Conservation (phyloP, 2,329 filamentous ascomycete genomes). For the Hawksworthiomyces lignivorus region DNA sequence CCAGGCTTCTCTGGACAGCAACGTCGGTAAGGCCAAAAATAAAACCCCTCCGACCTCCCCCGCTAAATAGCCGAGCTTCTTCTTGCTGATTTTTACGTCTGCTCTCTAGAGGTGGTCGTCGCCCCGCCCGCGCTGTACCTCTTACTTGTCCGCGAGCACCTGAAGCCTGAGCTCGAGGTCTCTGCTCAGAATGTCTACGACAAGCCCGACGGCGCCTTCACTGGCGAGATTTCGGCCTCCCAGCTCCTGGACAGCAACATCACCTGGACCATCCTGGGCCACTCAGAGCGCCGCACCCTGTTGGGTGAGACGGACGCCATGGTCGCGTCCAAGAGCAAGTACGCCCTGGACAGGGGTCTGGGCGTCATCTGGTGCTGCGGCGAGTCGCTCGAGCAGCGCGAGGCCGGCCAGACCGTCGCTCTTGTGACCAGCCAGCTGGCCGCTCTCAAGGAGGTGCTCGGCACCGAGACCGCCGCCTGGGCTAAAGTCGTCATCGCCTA, state of each 20-base stretch:
- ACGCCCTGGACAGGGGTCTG: conserved; percentile 77
- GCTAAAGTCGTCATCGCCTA: conserved; percentile 92
- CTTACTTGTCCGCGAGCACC: conserved; percentile 70
- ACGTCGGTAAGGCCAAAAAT: conserved; percentile 46
- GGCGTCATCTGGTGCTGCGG: conserved; percentile 96
- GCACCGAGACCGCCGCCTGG: conserved; percentile 58
- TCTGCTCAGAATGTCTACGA: conserved; percentile 96
- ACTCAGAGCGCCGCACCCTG: conserved; percentile 90
- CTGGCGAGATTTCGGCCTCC: conserved; percentile 86
- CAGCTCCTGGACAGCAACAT: conserved; percentile 87
- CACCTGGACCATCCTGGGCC: conserved; percentile 85
- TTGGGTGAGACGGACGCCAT: conserved; percentile 79
- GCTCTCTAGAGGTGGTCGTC: conserved; percentile 76
- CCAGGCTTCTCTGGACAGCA: conserved; percentile 69
- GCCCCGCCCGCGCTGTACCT: conserved; percentile 89
- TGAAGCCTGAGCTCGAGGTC: conserved; percentile 70
- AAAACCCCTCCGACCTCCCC: background rate
- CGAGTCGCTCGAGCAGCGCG: conserved; percentile 88
- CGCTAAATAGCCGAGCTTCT: background rate
- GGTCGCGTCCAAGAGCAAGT: conserved; percentile 90
- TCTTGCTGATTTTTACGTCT: background rate
- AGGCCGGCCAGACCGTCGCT: conserved; percentile 75
- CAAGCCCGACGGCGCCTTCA: conserved; percentile 94
- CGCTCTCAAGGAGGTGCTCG: conserved; percentile 63
- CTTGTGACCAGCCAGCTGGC: conserved; percentile 80